These are phyloP conservation scores for Umbelopsis sp. DNA, from an alignment of 371 early-diverging fungal species.

Conservation along the genomic window DNA sequence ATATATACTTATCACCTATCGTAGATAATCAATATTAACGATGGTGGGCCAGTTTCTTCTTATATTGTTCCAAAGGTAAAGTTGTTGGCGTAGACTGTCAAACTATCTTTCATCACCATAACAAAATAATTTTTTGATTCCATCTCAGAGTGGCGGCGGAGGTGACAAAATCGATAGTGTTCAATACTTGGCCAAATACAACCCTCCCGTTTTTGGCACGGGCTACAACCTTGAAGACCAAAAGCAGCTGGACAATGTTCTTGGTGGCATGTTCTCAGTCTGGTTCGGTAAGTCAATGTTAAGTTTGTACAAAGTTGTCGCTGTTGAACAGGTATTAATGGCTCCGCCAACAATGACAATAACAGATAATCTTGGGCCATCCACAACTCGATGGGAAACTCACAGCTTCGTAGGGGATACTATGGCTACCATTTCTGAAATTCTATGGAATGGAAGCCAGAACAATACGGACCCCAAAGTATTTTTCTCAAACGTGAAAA, in stretches of 20 bases:
- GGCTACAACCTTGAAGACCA: background rate
- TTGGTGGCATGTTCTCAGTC: constrained; percentile 19
- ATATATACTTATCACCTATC: no score
- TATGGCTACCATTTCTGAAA: constrained; percentile 15
- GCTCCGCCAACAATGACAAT: background rate
- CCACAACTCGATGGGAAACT: constrained; percentile 14
- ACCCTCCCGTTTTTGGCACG: constrained; percentile 13
- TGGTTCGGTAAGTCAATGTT: constrained; percentile 8
- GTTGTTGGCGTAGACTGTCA: background rate
- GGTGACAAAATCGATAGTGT: constrained; percentile 16
- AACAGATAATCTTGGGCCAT: constrained; percentile 8
- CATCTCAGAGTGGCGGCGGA: background rate
- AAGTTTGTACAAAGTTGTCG: background rate
- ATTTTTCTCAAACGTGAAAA: constrained; percentile 8
- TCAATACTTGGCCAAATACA: background rate
- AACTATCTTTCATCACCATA: background rate
- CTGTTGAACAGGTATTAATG: background rate
- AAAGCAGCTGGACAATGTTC: background rate
- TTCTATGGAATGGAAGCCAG: constrained; percentile 17
- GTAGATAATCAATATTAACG: constrained; percentile 11
- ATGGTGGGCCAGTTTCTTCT: constrained; percentile 1
- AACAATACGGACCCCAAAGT: background rate
- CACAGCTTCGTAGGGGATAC: constrained; percentile 14
- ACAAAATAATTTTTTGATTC: background rate
- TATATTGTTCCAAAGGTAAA: constrained; percentile 19